Base-by-base conservation (phyloP, 2,329 filamentous ascomycete genomes). In the Sordariomycetes sp. region DNA sequence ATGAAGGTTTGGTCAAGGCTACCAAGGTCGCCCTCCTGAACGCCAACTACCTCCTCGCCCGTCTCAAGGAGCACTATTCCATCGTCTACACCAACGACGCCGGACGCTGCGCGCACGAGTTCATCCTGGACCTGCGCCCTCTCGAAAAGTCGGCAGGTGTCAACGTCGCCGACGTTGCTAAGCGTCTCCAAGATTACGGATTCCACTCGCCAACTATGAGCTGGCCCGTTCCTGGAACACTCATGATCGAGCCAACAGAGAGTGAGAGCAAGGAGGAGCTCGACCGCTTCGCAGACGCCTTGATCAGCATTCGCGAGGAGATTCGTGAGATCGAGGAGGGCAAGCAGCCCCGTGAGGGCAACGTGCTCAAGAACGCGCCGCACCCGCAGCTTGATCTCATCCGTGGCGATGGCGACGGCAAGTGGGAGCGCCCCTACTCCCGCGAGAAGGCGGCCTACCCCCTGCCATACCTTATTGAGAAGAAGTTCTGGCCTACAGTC, bases 171-270 rank as follows among this genome's bases (percentile, higher is more conserved):
- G 90, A 96, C 53, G 83, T 96, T 44, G 90, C 90, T 51, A 96
- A 96, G 71, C 85, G 90, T 42, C 76, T 96, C 15, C 88, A 95
- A 61, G 90, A 96, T 55, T 96, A 94, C 55, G 90, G 90, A 27
- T 96, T 96, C 75, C 90, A 96, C 59, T 85, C 88, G 2, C 90
- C 90, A 0, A 96, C 90, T 34, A 95, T 96, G 90, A 87, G 80
- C 55, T 95, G 86, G 85, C 90, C 90, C 2, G 87, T 96, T 3
- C 75, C 86, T 34, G 93, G 93, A 62, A 95, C 90, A 1, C 75
- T 96, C 29, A 96, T 96, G 90, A 94, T 96, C 45, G 90, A 96
- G 66, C 90, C 90, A 3, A 96, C 90, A 0, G 90, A 95, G 63
- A 88, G 82, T 11, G 90, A 96, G 67, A 85, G 76, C 59, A 88